A percentile compares a stretch with the other conserved stretches of the same genome.
These are phyloP conservation scores for Mucor racemosus DNA, from an alignment of 371 early-diverging fungal genomes.

Conservation along the genomic window DNA sequence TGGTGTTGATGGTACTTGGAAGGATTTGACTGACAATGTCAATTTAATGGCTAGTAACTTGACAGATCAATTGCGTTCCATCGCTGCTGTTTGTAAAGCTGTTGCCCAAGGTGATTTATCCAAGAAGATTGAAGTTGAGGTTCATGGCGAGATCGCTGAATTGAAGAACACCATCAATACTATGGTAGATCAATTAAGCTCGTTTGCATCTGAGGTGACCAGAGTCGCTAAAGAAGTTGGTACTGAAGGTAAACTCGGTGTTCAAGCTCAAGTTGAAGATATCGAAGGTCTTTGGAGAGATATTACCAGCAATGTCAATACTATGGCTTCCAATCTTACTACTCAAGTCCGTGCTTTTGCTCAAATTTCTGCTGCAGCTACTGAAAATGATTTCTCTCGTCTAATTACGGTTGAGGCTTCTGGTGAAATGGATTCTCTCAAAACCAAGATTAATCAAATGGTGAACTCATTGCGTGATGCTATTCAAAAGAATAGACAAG, in stretches of 20 bases:
- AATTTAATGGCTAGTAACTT: conserved; percentile 43
- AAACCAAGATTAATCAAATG: conserved; percentile 82
- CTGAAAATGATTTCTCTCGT: conserved; percentile 73
- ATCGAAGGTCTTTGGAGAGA: conserved; percentile 72
- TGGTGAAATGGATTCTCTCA: conserved; percentile 80
- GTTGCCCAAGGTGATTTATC: conserved; percentile 40
- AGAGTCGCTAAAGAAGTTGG: conserved; percentile 60
- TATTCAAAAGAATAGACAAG: conserved; percentile 72
- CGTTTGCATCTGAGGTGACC: conserved; percentile 42
- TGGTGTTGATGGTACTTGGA: conserved; percentile 67
- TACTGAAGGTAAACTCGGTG: conserved; percentile 55
- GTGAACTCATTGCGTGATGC: conserved; percentile 70
- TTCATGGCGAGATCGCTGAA: conserved; percentile 42
- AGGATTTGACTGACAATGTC: conserved; percentile 47
- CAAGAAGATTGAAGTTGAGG: conserved; percentile 41
- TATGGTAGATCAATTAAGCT: conserved; percentile 40
- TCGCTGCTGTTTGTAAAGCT: conserved; percentile 40
- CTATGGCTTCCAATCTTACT: conserved; percentile 58
- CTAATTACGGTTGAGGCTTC: conserved; percentile 75
- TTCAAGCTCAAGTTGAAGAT: conserved; percentile 53
- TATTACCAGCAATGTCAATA: conserved; percentile 63
- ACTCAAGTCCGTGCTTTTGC: conserved; percentile 67
- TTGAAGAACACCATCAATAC: conserved; percentile 38
- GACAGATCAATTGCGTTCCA: conserved; percentile 36
- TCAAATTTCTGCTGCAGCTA: conserved; percentile 65